phyloP scores from a whole-genome alignment of 805 yeast genomes.

The Barnettozyma salicaria region DNA sequence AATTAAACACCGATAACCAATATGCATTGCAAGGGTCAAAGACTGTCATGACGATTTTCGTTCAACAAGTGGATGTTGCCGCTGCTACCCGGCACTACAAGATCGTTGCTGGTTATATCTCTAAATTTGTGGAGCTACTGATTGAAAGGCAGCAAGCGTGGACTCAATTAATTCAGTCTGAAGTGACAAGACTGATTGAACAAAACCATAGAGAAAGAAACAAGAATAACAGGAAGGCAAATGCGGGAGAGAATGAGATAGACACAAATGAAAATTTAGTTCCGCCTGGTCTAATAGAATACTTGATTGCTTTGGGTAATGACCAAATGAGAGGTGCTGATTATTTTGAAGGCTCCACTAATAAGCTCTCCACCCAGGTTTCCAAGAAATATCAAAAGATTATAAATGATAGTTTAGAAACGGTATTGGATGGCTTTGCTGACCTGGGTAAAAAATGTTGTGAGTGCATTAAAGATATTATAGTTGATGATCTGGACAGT shows the following conservation, averaged over 20 bases:
- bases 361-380: slow-evolving; percentile 58
- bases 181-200: slow-evolving; percentile 36
- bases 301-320: slow-evolving; percentile 75
- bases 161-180: slow-evolving; percentile 48
- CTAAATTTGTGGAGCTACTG: slow-evolving; percentile 58
- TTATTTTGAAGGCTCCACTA: slow-evolving; percentile 62
- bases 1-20: slow-evolving; percentile 55
- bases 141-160: slow-evolving; percentile 58
- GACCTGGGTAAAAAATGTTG: slow-evolving; percentile 64
- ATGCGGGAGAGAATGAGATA: slow-evolving; percentile 34
- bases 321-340: slow-evolving; percentile 73
- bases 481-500: slow-evolving; percentile 63
- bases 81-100: slow-evolving; percentile 79
- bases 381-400: slow-evolving; percentile 55
- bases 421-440: slow-evolving; percentile 74
- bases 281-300: slow-evolving; percentile 76
- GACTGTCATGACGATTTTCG: slow-evolving; percentile 72
- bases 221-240: slow-evolving; percentile 26
- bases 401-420: slow-evolving; percentile 52
- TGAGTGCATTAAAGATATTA: slow-evolving; percentile 47
- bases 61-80: slow-evolving; percentile 87
- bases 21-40: slow-evolving; percentile 71
- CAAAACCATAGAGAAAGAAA: slow-evolving; percentile 24
- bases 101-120: slow-evolving; percentile 72
- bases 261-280: too few relatives aligned